Evolutionary conservation across 495 filamentous ascomycete genomes (phyloP).

Genomic region (Eremomyces bilateralis): DNA sequence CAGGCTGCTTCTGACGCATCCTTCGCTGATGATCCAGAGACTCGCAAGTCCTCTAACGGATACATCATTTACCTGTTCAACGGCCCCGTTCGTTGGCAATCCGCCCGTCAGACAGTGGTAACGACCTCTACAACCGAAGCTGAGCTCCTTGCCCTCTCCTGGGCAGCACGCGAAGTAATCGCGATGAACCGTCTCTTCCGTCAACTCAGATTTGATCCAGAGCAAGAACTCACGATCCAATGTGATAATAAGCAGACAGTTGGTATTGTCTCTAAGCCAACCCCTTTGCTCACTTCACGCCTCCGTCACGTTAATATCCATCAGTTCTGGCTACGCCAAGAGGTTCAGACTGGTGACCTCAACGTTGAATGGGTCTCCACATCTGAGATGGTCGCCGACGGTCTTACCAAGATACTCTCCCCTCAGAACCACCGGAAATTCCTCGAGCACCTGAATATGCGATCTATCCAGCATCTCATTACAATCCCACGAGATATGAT

Average conservation of each 20-base stretch:
- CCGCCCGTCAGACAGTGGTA: slow-evolving; percentile 10
- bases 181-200: slow-evolving; percentile 5
- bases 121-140: too few relatives aligned
- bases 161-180: slow-evolving; percentile 7
- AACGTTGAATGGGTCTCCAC: slow-evolving; percentile 1
- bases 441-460: too few relatives aligned
- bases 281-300: slow-evolving; percentile 1
- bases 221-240: background rate
- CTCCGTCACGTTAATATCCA: slow-evolving; percentile 7
- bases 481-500: too few relatives aligned
- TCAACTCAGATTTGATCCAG: slow-evolving; percentile 1
- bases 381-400: background rate
- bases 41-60: slow-evolving; percentile 5
- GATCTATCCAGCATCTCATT: too few relatives aligned
- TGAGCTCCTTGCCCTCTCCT: slow-evolving; percentile 9
- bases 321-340: slow-evolving; percentile 7
- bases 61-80: slow-evolving; percentile 14
- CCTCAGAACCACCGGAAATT: slow-evolving; percentile 1
- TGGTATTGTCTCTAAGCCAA: slow-evolving; percentile 1
- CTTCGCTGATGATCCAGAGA: slow-evolving; percentile 3
- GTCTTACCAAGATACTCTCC: slow-evolving; percentile 4
- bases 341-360: slow-evolving; percentile 1
- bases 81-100: slow-evolving; percentile 10
- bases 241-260: slow-evolving; percentile 8
- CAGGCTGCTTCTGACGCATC: slow-evolving; percentile 5